A percentile compares a stretch with the other conserved stretches of the same genome.
Evolutionary conservation across 2,329 filamentous ascomycete genomes (phyloP).

Genomic region (Curvularia hawaiiensis): DNA sequence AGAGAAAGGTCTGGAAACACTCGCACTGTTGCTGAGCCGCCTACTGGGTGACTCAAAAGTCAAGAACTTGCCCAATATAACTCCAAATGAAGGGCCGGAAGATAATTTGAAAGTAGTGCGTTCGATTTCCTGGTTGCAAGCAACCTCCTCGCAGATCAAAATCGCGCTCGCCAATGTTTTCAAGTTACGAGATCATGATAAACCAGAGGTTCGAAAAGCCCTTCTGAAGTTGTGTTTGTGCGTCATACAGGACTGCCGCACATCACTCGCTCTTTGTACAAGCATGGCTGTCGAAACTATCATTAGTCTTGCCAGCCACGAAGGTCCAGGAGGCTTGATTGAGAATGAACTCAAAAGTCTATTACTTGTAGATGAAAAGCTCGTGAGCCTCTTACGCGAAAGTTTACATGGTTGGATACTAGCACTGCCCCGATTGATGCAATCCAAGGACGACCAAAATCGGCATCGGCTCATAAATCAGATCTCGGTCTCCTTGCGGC

Average conservation of each 20-base stretch:
- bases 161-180: conserved; percentile 79
- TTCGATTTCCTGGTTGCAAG: conserved; percentile 73
- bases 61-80: conserved; percentile 28
- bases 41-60: conserved; percentile 55
- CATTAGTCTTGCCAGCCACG: conserved; percentile 64
- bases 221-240: conserved; percentile 74
- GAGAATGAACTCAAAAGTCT: conserved; percentile 62
- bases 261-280: conserved; percentile 71
- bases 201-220: conserved; percentile 69
- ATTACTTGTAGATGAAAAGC: conserved; percentile 64
- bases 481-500: conserved; percentile 72
- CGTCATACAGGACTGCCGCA: conserved; percentile 78
- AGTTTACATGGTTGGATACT: conserved; percentile 81
- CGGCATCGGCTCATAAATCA: conserved; percentile 76
- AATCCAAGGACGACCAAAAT: conserved; percentile 77
- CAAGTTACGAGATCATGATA: conserved; percentile 73
- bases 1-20: conserved; percentile 62
- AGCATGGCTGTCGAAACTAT: conserved; percentile 80
- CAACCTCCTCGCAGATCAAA: conserved; percentile 80
- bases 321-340: conserved; percentile 53
- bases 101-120: conserved; percentile 43
- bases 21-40: conserved; percentile 55
- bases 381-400: conserved; percentile 69
- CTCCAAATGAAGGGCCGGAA: conserved; percentile 12
- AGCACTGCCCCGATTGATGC: conserved; percentile 81